Conservation (phyloP, 2,329 filamentous ascomycete genomes). For the Calycina marina region DNA sequence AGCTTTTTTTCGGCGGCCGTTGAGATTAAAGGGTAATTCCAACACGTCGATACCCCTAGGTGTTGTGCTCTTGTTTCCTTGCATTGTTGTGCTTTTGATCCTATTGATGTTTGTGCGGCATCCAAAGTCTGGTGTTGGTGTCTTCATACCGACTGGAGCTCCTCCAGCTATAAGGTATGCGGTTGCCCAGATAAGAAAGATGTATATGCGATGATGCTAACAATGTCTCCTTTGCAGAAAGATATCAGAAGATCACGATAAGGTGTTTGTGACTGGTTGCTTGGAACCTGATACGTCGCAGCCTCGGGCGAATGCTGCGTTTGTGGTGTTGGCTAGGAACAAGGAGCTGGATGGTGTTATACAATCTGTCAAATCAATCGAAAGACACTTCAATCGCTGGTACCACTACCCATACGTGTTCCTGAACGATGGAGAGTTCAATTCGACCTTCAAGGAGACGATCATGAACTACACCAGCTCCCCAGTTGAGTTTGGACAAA, state of each 20-base stretch:
- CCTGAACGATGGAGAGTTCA: constrained; percentile 94
- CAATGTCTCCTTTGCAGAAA: constrained; percentile 39
- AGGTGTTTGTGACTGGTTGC: constrained; percentile 88
- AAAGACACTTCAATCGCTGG: constrained; percentile 98
- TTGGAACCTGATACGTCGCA: constrained; percentile 63
- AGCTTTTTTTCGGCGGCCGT: constrained; percentile 71
- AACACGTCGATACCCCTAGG: constrained; percentile 85
- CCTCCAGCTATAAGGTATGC: constrained; percentile 76
- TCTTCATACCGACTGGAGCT: constrained; percentile 76
- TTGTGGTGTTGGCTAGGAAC: constrained; percentile 89
- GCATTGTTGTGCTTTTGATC: constrained; percentile 82
- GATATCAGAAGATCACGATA: constrained; percentile 95
- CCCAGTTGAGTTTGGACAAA: constrained; percentile 83
- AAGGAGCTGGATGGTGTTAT: constrained; percentile 94
- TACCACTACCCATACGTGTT: constrained; percentile 98
- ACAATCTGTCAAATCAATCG: constrained; percentile 93
- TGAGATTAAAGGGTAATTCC: constrained; percentile 83
- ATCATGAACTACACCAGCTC: constrained; percentile 82
- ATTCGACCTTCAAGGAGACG: constrained; percentile 79
- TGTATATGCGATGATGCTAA: constrained; percentile 8
- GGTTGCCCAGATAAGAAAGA: not conserved
- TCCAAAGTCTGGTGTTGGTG: constrained; percentile 65
- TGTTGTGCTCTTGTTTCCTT: constrained; percentile 82
- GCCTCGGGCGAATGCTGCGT: constrained; percentile 82
- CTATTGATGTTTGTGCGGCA: constrained; percentile 80